Evolutionary conservation across 2,329 filamentous ascomycete species (phyloP).

Genomic region (Ceratocystis variospora): DNA sequence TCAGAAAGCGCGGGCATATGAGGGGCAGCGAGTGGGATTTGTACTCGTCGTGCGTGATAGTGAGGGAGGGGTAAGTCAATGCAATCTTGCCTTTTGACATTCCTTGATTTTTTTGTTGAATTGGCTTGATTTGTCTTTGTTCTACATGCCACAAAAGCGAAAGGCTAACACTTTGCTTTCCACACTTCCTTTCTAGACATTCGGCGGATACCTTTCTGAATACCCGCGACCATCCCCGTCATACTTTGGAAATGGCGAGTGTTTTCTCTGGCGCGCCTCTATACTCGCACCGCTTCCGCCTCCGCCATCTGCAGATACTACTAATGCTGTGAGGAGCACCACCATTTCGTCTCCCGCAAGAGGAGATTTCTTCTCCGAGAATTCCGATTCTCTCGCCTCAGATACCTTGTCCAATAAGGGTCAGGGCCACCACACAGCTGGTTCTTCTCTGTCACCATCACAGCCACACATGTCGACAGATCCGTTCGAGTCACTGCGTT

Average conservation of each 20-base stretch:
- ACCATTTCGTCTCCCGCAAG: conserved; percentile 26
- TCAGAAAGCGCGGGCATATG: conserved; percentile 55
- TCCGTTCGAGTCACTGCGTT: conserved; percentile 57
- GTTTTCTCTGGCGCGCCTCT: conserved; percentile 56
- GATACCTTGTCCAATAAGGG: conserved; percentile 18
- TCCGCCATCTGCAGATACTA: conserved; percentile 39
- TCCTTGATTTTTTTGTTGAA: background rate
- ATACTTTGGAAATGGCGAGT: conserved; percentile 94
- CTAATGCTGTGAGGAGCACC: conserved; percentile 33
- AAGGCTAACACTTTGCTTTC: background rate
- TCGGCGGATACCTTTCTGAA: conserved; percentile 90
- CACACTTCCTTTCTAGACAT: conserved; percentile 39
- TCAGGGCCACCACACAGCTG: background rate
- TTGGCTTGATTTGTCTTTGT: background rate
- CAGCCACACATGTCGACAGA: conserved; percentile 22
- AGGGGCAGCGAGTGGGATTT: conserved; percentile 64
- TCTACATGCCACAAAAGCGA: no score
- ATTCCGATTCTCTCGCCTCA: conserved; percentile 25
- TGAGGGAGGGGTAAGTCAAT: conserved; percentile 50
- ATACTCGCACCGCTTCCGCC: conserved; percentile 40
- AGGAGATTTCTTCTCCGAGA: conserved; percentile 22
- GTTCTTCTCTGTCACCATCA: conserved; percentile 23
- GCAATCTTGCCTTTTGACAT: background rate
- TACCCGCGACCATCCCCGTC: conserved; percentile 64
- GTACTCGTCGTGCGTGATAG: conserved; percentile 76